Conservation (phyloP, 495 filamentous ascomycete species). For the Glarea lozoyensis region DNA sequence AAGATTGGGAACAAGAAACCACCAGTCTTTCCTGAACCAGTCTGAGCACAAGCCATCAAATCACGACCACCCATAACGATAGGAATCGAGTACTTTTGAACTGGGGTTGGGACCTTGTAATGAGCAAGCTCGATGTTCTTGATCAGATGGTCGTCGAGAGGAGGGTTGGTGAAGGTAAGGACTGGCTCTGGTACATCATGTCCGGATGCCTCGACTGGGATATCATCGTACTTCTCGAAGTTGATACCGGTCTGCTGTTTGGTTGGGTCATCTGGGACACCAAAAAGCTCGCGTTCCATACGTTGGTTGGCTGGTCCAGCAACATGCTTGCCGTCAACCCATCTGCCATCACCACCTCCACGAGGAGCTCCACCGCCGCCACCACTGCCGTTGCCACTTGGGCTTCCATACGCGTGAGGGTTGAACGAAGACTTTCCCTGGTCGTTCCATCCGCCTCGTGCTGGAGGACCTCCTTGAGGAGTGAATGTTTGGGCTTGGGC, state of each 20-base stretch:
- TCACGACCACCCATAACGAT: slow-evolving; percentile 96
- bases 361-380: slow-evolving; percentile 41
- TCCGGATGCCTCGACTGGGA: slow-evolving; percentile 94
- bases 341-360: slow-evolving; percentile 88
- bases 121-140: slow-evolving; percentile 85
- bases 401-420: slow-evolving; percentile 56
- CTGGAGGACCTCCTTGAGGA: slow-evolving; percentile 32
- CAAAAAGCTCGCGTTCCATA: slow-evolving; percentile 91
- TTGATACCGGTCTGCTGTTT: slow-evolving; percentile 98
- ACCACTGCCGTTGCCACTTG: slow-evolving; percentile 38
- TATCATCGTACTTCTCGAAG: slow-evolving; percentile 99
- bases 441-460: slow-evolving; percentile 11
- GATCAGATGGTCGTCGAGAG: slow-evolving; percentile 84
- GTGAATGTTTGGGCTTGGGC: slow-evolving; percentile 66
- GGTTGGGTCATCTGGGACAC: slow-evolving; percentile 81
- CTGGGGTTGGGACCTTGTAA: slow-evolving; percentile 90
- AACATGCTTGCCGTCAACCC: slow-evolving; percentile 94
- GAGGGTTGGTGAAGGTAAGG: slow-evolving; percentile 82
- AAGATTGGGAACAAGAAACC: slow-evolving; percentile 98
- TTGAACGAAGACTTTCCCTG: slow-evolving; percentile 37
- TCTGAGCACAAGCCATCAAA: slow-evolving; percentile 98
- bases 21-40: slow-evolving; percentile 97
- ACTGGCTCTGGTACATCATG: slow-evolving; percentile 90
- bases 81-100: slow-evolving; percentile 97
- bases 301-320: slow-evolving; percentile 81